Base-by-base conservation (phyloP, 2,329 filamentous ascomycete genomes). In the Diplodia scrobiculata region DNA sequence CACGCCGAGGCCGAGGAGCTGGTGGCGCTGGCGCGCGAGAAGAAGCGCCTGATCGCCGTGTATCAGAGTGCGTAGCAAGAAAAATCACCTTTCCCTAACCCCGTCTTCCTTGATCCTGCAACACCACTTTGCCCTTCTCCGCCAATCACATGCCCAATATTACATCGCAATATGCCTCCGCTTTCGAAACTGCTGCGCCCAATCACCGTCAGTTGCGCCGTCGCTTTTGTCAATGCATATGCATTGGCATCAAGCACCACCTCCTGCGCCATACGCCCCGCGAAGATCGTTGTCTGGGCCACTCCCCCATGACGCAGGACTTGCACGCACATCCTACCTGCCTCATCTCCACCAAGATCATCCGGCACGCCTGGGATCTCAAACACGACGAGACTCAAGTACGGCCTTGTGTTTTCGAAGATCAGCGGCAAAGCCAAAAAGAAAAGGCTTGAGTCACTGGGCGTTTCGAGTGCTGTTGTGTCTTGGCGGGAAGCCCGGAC, bases 1-100 rank as follows among this genome's bases (percentile, higher is more conserved):
- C 81, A 84, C 1, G 81, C 84, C 67, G 87, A 93, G 77, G 90
- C 90, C 11, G 82, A 86, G 38, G 78, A 85, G 70, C 84, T 94
- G 6, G 83, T 75, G 52, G 73, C 73, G 34, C 73, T 79, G 60
- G 76, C 78, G 1, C 70, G 75, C 68, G 72, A 73, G 67, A 78
- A 71, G 17, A 77, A 75, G 19, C 79, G 76, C 70, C 68, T 77
- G 66, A 75, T 81, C 48, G 80, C 80, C 65, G 81, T 84, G 50
- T 82, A 82, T 66, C 79, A 83, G 67, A 80, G 60, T 63, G 25
- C 17, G 58, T 62, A 29, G 32, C n/a, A 36, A 25, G 21, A 25
- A n/a, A 27, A n/a, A 27, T 52, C 10, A 27, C 50, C 25, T 52
- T 17, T 29, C 7, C 27, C 29, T 32, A 7, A 32, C n/a, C 29